Evolutionary conservation across 192 early-diverging fungal species (phyloP).

Genomic region (Umbelopsis sp.): DNA sequence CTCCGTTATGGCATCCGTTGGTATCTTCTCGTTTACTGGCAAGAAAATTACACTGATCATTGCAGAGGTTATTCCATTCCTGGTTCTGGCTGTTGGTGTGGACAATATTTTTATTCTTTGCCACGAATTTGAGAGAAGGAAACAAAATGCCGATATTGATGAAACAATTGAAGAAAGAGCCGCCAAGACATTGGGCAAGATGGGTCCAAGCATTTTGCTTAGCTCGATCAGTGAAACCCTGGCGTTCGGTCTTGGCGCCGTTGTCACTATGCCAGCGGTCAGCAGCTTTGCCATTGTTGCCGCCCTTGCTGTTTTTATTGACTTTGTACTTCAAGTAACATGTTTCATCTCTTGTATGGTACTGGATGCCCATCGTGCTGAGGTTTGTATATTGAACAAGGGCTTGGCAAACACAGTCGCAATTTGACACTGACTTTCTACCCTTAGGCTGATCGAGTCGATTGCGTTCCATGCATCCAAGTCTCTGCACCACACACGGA

Average conservation of each 20-base stretch:
- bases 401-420: background rate
- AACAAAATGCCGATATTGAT: conserved; percentile 38
- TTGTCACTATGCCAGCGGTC: conserved; percentile 72
- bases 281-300: conserved; percentile 68
- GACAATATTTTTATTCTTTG: conserved; percentile 72
- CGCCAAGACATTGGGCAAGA: conserved; percentile 55
- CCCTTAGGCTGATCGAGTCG: conserved; percentile 43
- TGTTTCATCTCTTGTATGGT: conserved; percentile 61
- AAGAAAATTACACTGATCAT: conserved; percentile 67
- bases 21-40: conserved; percentile 61
- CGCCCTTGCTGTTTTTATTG: conserved; percentile 63
- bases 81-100: conserved; percentile 68
- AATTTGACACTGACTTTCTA: background rate
- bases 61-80: conserved; percentile 69
- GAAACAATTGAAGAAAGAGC: conserved; percentile 58
- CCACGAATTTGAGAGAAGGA: conserved; percentile 58
- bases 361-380: conserved; percentile 56
- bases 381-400: conserved; percentile 29
- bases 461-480: conserved; percentile 56
- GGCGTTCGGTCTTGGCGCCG: conserved; percentile 60
- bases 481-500: conserved; percentile 45
- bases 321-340: conserved; percentile 67
- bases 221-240: conserved; percentile 63
- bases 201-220: conserved; percentile 65
- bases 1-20: conserved; percentile 61